Evolutionary conservation across 805 yeast genomes (phyloP), one percentile per base, ranked within the genome.

Genomic region (Candida maris): DNA sequence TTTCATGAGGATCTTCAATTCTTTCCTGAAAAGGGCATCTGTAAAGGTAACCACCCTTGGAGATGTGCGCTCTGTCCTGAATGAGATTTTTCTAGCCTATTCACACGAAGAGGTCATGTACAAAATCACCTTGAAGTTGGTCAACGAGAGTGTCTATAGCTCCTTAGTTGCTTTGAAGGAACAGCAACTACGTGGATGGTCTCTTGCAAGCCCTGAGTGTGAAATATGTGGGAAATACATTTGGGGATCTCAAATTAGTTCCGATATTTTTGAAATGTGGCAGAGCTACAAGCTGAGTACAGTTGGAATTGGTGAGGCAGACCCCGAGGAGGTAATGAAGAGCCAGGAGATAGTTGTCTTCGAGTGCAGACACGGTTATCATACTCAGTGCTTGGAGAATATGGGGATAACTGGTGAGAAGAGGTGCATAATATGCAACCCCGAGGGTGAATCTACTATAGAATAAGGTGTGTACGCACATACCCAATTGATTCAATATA

Each of bases 181-280:
- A 3, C 63, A 67, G 22, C 64, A 72, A 16, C 46, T 66, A 1
- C 57, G 62, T 24, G 97, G 96, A 0, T 82, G 94, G 87, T 65
- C 79, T 0, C 46, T 68, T 1, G 62, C 61, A 19, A 63, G 64
- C 19, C 64, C 69, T 24, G 75, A 70, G 32, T 89, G 97, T 57
- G 82, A 82, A 23, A 74, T 81, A 0, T 89, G 97, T 58, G 89
- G 86, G 1, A 78, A 77, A 43, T 64, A 64, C 15, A 62, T 88
- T 22, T 81, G 88, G 79, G 96, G 96, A 0, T 56, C 74, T 2
- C 75, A 77, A 2, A 54, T 83, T 2, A 63, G 69, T 17, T 62
- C 75, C 2, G 66, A 61, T 6, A 66, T 72, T 26, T 73, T 73
- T 35, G 67, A 68, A 28, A 64, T 71, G 4, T 83, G 89, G 89